Base-by-base conservation (phyloP, 306 rosid genomes). In the Senna siamea region DNA sequence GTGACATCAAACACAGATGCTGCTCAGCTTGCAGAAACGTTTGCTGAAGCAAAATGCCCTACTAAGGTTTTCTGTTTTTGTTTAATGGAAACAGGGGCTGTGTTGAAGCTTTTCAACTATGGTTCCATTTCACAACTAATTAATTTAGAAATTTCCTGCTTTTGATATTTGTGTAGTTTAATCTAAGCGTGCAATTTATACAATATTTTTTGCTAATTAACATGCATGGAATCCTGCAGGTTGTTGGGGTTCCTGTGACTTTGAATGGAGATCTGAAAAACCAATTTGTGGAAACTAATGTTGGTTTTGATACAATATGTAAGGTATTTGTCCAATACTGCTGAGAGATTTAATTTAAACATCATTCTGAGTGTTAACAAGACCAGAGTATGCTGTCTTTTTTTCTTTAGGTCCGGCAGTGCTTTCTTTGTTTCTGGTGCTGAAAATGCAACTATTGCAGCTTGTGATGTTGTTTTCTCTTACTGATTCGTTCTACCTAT, bases 1-100 rank as follows among this genome's bases (percentile, higher is more conserved):
- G 98, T 93, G 88, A 93, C 98, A 69, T 91, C 97, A 51, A 90
- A 90, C 87, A 86, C 98, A 0, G 98, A 93, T 83, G 98, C 98
- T 55, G 98, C 98, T 9, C 98, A 93, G 85, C 97, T 93, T 70
- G 96, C 98, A n/a, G 97, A 93, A 83, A 93, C 97, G 47, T 93
- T 93, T 82, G 92, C 97, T 34, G 90, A 76, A 68, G 92, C 93
- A 54, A 91, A 93, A 73, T 93, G 98, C 73, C 78, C 79, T 52
- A 93, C 98, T 12, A 93, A 93, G 98, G 98, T 93, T 68, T 40
- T 44, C 9, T 44, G 9, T 44, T 48, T 48, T 46, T 3, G 43
- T 60, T 63, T 48, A 23, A 0, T 34, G 30, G 4, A 32, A 70
- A n/a, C 32, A 59, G 23, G 50, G 40, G 53, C 12, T n/a, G 4